phyloP scores from a whole-genome alignment of 2,329 filamentous ascomycete genomes.

The Teratosphaeria gauchensis region DNA sequence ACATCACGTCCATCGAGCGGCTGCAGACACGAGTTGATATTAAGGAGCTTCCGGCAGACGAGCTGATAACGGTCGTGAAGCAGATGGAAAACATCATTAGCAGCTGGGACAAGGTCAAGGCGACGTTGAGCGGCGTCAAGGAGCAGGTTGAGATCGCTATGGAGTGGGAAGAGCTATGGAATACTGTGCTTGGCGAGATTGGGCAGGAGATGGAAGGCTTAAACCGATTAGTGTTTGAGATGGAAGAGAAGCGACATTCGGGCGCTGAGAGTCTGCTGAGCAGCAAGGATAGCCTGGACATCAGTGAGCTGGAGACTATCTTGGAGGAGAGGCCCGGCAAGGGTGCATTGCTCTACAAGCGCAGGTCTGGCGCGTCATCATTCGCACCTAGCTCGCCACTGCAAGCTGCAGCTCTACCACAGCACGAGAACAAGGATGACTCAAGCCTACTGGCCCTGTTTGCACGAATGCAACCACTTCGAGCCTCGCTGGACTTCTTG shows the following conservation, averaged over 20 bases:
- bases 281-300: conserved; percentile 51
- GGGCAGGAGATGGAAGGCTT: conserved; percentile 77
- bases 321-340: conserved; percentile 71
- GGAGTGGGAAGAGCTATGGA: conserved; percentile 99
- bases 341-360: conserved; percentile 43
- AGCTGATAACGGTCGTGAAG: conserved; percentile 63
- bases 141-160: conserved; percentile 91
- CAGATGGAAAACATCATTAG: conserved; percentile 83
- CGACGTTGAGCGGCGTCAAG: conserved; percentile 68
- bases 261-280: conserved; percentile 56
- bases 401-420: conserved; percentile 46
- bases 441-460: conserved; percentile 82
- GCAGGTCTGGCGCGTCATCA: conserved; percentile 56
- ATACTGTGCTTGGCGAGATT: conserved; percentile 84
- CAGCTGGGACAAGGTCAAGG: conserved; percentile 77
- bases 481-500: conserved; percentile 87
- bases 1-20: conserved; percentile 87
- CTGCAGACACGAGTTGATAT: conserved; percentile 75
- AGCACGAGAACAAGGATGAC: conserved; percentile 60
- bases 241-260: conserved; percentile 90
- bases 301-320: conserved; percentile 85
- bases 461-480: conserved; percentile 86
- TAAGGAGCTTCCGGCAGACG: conserved; percentile 55
- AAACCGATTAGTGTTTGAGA: conserved; percentile 79
- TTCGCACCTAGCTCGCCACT: conserved; percentile 52